Base-by-base conservation (phyloP, 2,329 filamentous ascomycete genomes). In the Cercospora zeae-maydis region DNA sequence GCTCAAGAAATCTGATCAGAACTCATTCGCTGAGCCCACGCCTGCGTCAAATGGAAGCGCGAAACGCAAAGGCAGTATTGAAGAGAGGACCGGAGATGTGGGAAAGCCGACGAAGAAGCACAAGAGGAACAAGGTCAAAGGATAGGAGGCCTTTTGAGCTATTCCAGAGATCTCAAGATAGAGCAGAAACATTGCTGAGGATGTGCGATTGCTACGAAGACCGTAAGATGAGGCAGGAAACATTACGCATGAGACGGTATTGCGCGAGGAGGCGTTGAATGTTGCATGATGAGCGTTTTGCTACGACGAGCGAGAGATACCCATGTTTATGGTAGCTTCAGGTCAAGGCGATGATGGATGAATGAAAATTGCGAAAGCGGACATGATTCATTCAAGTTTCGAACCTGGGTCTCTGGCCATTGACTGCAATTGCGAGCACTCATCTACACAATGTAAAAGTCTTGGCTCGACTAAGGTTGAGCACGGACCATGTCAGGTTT, bases 1-100 rank as follows among this genome's bases (percentile, higher is more conserved):
- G 34, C 37, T 24, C 30, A 61, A 55, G 63, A 88, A 80, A 54
- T 84, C 84, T 0, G 86, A 84, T 2, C 84, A 84, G 86, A 84
- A 4, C 39, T 21, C 16, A 67, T 54, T 55, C 27, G 45, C 24
- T 2, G 34, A 56, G 34, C 39, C 53, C 14, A 31, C 16, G 16
- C 54, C 54, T 4, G 19, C 21, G 1, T 10, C 24, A 11, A 24
- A 21, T 24, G 42, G 24, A n/a, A 19, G n/a, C 21, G 13, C 33
- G 24, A 59, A 59, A 42, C 39, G 56, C 30, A 59, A 59, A 45
- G 56, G 39, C 24, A 59, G 56, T 24, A 30, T 59, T 14, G 45
- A 59, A 8, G 47, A 30, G 27, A 39, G 34, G 16, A 59, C 31
- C 24, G 47, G 34, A 30, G 27, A 61, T 21, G 63, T 37, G 9